Evolutionary conservation across 2,329 filamentous ascomycete genomes (phyloP).

Genomic region (Trichophyton verrucosum): DNA sequence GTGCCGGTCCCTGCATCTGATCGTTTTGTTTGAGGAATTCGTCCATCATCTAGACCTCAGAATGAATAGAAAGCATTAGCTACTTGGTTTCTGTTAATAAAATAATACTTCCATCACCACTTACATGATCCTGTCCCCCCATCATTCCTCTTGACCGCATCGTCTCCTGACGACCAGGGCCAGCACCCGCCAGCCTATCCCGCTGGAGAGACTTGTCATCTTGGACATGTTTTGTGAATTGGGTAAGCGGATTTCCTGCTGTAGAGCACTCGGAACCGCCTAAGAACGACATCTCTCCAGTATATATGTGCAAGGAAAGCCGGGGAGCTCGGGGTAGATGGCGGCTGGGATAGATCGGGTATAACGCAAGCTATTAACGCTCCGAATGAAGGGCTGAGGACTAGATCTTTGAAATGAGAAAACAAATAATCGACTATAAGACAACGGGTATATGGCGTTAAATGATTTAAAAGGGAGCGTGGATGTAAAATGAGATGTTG

Average conservation of each 20-base stretch:
- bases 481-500: background rate
- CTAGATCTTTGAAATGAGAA: background rate
- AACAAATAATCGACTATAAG: background rate
- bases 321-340: background rate
- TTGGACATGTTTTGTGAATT: conserved; percentile 94
- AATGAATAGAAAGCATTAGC: conserved; percentile 2
- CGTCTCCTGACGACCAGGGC: conserved; percentile 58
- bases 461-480: background rate
- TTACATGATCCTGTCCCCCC: conserved; percentile 60
- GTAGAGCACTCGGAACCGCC: conserved; percentile 95
- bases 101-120: conserved; percentile 7
- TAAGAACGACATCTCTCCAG: conserved; percentile 70
- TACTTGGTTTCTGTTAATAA: conserved; percentile 15
- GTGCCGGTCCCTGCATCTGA: conserved; percentile 43
- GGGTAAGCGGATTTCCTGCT: conserved; percentile 85
- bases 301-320: background rate
- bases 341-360: background rate
- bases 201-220: conserved; percentile 92
- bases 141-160: conserved; percentile 62
- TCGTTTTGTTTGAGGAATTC: conserved; percentile 74
- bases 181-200: conserved; percentile 69
- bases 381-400: background rate
- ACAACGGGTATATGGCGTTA: background rate
- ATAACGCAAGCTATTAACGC: background rate
- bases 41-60: conserved; percentile 63